A percentile compares a stretch with the other conserved stretches of the same genome.
Evolutionary conservation across 345 rosid genomes (phyloP).

Genomic region (Angophora floribunda): DNA sequence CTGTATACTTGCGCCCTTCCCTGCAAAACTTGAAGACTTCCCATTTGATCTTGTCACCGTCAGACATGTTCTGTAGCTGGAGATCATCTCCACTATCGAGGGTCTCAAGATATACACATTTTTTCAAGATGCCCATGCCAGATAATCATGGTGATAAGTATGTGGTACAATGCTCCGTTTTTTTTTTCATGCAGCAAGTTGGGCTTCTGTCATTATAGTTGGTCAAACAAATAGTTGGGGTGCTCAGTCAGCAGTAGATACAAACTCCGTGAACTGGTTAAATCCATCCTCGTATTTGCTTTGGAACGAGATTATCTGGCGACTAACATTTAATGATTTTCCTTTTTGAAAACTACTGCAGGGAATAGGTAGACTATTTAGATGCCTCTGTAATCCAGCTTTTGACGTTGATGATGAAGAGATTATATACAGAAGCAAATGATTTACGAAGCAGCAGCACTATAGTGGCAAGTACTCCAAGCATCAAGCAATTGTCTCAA

Average conservation of each 20-base stretch:
- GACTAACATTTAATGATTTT: background rate
- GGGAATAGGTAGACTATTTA: slow-evolving; percentile 95
- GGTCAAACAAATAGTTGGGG: background rate
- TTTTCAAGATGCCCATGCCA: background rate
- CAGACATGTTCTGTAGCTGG: background rate
- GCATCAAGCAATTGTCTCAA: background rate
- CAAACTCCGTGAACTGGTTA: background rate
- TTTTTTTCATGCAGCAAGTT: background rate
- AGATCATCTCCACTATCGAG: background rate
- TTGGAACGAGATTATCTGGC: background rate
- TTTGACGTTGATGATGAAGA: slow-evolving; percentile 94
- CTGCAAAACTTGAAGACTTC: background rate
- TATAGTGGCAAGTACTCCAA: background rate
- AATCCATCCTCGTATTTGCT: background rate
- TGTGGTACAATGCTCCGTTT: background rate
- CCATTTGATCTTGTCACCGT: background rate
- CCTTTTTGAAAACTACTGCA: slow-evolving; percentile 8
- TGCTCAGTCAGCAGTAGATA: background rate
- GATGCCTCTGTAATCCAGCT: slow-evolving; percentile 96
- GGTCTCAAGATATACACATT: background rate
- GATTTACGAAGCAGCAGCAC: slow-evolving; percentile 4
- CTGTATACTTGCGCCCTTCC: background rate
- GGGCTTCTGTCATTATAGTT: background rate
- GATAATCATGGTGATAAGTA: background rate
- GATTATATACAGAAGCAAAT: slow-evolving; percentile 73